Base-by-base conservation (phyloP, 2,329 filamentous ascomycete genomes). In the Penicillium sp. region DNA sequence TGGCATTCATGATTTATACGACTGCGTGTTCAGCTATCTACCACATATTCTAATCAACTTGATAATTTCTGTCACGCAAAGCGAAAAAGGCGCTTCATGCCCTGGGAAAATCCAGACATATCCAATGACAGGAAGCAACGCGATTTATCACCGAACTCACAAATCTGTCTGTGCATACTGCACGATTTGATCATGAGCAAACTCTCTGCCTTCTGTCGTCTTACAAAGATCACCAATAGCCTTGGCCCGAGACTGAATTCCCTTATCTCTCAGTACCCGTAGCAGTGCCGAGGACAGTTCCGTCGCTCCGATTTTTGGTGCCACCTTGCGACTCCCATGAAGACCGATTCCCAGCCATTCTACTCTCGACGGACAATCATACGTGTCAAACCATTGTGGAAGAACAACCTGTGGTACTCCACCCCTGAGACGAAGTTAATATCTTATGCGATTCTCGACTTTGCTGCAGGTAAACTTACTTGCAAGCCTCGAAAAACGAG, bases 351-450 rank as follows among this genome's bases (percentile, higher is more conserved):
- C 73, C 0, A 77, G 59, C 46, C 68, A 74, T 59, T 81, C 77
- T 0, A 72, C 75, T 2, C 72, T 69, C 13, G 66, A 65, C 7
- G 77, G 77, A 49, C 73, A 79, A 45, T 78, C 77, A 50, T 78
- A 79, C 0, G 74, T 70, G 47, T 81, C 79, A 0, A 74, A 65
- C 79, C 79, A 81, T 0, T 73, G 56, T 0, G 80, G 78, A 1
- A 82, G 66, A 5, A 81, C 57, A 5, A 81, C 59, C 39, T 81
- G 79, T 1, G 79, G 73, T 4, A 78, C 66, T 2, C 78, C 78
- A 9, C 72, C 68, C 4, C 78, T 78, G 27, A 7, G 38, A 22
- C 14, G 18, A 27, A 13, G 4, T 36, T n/a, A n/a, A 6, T 4
- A 36, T n/a, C 6, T 36, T 7, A n/a, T 7, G 5, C 4, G 14